Percentiles rank a stretch among this genome's conserved stretches.
Conservation (phyloP, 139 green algal species). For the Coelastrella sp. region DNA sequence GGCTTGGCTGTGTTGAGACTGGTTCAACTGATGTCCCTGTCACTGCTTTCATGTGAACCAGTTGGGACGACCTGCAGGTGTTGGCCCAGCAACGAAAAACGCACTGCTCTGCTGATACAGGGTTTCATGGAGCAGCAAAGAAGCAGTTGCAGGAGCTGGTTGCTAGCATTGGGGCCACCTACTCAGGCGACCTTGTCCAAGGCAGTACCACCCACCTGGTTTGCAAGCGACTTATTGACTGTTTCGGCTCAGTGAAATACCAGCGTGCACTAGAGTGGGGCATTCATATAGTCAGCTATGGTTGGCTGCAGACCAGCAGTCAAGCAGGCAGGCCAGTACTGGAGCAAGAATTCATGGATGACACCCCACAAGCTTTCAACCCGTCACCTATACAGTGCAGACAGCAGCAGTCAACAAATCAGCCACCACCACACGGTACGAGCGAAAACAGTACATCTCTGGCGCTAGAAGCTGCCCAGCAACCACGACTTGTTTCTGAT, state of each 20-base stretch:
- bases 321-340: conserved; percentile 34
- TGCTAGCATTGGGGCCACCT: conserved; percentile 6
- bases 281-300: conserved; percentile 25
- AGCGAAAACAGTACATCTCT: no score
- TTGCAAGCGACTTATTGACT: conserved; percentile 47
- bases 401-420: background rate
- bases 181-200: conserved; percentile 34
- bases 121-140: conserved; percentile 30
- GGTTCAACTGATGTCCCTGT: background rate
- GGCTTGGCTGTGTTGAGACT: no score
- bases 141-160: conserved; percentile 26
- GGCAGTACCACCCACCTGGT: conserved; percentile 44
- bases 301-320: conserved; percentile 33
- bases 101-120: background rate
- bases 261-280: conserved; percentile 33
- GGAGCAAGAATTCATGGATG: conserved; percentile 37
- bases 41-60: no score
- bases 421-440: background rate
- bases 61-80: no score
- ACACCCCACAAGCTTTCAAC: conserved; percentile 5
- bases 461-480: no score
- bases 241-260: conserved; percentile 31
- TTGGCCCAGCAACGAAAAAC: no score
- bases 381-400: background rate
- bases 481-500: no score